Base-by-base conservation (phyloP, 2,329 filamentous ascomycete genomes). In the Aspergillus aculeatus region DNA sequence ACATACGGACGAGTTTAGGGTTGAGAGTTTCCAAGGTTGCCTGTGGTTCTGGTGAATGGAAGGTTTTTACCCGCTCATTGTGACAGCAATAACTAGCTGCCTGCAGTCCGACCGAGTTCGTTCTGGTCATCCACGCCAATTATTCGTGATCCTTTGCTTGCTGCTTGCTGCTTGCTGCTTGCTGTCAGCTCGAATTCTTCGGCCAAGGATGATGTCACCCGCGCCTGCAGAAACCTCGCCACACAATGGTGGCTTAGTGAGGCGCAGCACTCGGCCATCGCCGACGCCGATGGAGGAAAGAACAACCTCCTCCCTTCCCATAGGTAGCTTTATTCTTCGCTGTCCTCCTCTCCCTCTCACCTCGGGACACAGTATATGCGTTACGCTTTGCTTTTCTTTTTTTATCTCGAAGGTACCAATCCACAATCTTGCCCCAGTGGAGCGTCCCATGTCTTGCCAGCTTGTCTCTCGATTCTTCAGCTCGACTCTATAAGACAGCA, bases 181-280 rank as follows among this genome's bases (percentile, higher is more conserved):
- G 41, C 32, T n/a, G 32, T 41, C 32, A 35, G 32, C 53, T 54
- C 32, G 24, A 29, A 53, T 56, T 52, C 26, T 35, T n/a, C 21
- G 24, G 26, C 23, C 26, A 29, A 29, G 26, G 0, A n/a, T 50
- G 48, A 57, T 59, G 58, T 57, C 61, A 61, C 59, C 21, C 35
- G 19, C 26, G 52, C 24, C 56, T 61, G 56, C 58, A 61, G 61
- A 63, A 62, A 63, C 58, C 59, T 51, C 55, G 58, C 61, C 61
- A 59, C 55, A 56, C 38, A 41, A 23, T 32, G 56, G 61, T 63
- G 61, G 61, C 61, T 63, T 26, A 52, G 49, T 44, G 61, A 58
- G 61, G 61, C 61, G 61, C 58, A 60, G 60, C 55, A 55, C 44
- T 52, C 59, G 56, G 59, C 35, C 53, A 62, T 59, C 57, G 48